Evolutionary conservation across 768 basidiomycete genomes (phyloP), one percentile per base, ranked within the genome.

Genomic region (Paxillus ammoniavirescens): DNA sequence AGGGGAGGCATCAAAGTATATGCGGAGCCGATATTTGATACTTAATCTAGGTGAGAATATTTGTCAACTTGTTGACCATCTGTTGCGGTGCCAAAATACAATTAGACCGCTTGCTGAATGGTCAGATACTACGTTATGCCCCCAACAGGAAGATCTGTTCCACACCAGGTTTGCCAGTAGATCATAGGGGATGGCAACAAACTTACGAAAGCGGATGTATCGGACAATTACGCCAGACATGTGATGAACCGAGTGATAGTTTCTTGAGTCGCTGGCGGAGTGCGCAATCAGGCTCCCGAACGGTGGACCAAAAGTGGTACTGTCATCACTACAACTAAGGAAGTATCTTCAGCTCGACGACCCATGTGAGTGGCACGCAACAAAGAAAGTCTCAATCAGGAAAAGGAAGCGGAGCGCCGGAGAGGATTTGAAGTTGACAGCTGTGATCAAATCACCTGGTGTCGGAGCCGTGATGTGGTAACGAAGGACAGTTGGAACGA

Each of bases 391-490:
- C 1, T 15, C 14, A 9, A 15, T 44, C 23, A 15, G 14, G 23
- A 44, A 33, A 33, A 26, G 26, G 26, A 26, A 26, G 26, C 3
- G 26, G 26, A 6, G 26, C 1, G 26, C 5, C 3, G 26, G 2
- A 3, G 2, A 26, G 26, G 26, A 4, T 4, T 26, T 26, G 26
- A 26, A 26, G 26, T 26, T 26, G 26, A 26, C 26, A 26, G 26
- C 3, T 26, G 26, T 26, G 6, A 26, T 33, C 9, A 17, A 15
- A 40, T 28, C 40, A 30, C 17, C 6, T 8, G 30, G 35, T 17
- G 49, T 44, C 50, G 51, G 57, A 14, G 21, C 56, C 51, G 51
- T n/a, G 21, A 23, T 49, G 38, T 35, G 37, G 26, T 4, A 26
- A 26, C 26, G 26, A 26, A 4, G 2, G 26, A 6, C 4, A 26